Evolutionary conservation across 2,329 filamentous ascomycete genomes (phyloP).

Genomic region (Aspergillus candidus): DNA sequence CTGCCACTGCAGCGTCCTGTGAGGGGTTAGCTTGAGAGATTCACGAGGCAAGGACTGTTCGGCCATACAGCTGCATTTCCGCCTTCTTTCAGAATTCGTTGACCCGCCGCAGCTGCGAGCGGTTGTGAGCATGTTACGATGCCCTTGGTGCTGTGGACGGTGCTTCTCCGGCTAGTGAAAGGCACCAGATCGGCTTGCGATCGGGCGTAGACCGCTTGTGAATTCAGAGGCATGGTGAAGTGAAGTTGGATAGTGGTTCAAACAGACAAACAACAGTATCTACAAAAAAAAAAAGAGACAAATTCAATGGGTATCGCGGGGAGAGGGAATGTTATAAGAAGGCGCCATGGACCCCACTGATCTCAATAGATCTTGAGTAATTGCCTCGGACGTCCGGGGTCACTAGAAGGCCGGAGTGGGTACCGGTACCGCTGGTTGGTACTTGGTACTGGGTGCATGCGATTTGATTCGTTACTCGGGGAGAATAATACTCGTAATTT

Average conservation of each 20-base stretch:
- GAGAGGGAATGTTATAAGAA: too few species aligned
- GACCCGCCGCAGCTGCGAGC: constrained; percentile 78
- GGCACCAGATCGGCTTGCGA: constrained; percentile 38
- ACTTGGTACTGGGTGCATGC: too few species aligned
- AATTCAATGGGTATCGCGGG: too few species aligned
- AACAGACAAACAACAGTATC: neutral
- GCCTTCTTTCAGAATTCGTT: constrained; percentile 75
- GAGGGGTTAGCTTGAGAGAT: neutral
- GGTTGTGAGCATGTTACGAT: constrained; percentile 90
- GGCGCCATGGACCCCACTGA: neutral
- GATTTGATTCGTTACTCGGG: too few species aligned
- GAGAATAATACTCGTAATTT: too few species aligned
- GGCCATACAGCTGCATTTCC: constrained; percentile 82
- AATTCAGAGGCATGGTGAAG: constrained; percentile 42
- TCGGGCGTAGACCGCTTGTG: constrained; percentile 46
- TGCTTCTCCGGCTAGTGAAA: constrained; percentile 69
- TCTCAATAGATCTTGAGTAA: too few species aligned
- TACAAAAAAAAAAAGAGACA: too few species aligned
- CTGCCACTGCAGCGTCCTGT: constrained; percentile 91
- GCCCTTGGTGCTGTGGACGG: constrained; percentile 86
- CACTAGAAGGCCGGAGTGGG: too few species aligned
- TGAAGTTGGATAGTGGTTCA: neutral
- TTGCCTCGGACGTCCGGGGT: too few species aligned
- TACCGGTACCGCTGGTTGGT: too few species aligned
- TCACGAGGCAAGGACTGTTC: neutral